phyloP scores from a whole-genome alignment of 208 protist genomes.

The Naegleria fowleri region DNA sequence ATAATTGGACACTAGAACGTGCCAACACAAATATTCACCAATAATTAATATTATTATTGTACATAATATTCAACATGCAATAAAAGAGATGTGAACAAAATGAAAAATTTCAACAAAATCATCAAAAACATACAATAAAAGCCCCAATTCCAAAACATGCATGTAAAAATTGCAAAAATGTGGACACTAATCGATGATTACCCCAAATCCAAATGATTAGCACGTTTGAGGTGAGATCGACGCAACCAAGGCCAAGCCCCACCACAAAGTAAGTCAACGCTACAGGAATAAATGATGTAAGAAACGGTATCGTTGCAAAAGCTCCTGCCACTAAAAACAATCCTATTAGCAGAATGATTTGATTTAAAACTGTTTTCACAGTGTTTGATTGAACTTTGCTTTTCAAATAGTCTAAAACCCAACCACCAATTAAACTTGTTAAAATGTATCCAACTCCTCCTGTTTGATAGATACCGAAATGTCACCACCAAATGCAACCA shows the following conservation, averaged over 20 bases:
- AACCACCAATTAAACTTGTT: not conserved
- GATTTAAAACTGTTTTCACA: not conserved
- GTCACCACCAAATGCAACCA: too few relatives aligned
- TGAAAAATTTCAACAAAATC: too few relatives aligned
- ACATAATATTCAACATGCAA: too few relatives aligned
- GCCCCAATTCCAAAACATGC: not conserved
- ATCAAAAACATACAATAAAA: not conserved
- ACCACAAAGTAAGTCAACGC: not conserved
- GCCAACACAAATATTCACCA: too few relatives aligned
- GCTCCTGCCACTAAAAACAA: not conserved
- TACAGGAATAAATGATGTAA: not conserved
- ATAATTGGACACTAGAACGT: not conserved
- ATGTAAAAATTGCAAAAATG: slow-evolving; percentile 21
- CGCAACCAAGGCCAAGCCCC: not conserved
- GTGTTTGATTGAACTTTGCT: not conserved
- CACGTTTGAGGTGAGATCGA: not conserved
- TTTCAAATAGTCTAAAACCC: not conserved
- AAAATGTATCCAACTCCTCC: not conserved
- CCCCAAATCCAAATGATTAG: slow-evolving; percentile 7
- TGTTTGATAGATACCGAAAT: not conserved
- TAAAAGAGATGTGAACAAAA: too few relatives aligned
- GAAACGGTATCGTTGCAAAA: not conserved
- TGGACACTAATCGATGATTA: not conserved
- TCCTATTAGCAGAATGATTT: not conserved
- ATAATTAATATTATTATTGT: too few relatives aligned